Evolutionary conservation across 2,329 filamentous ascomycete genomes (phyloP), one percentile per base, ranked within the genome.

Genomic region (Aspergillus brunneoviolaceus): DNA sequence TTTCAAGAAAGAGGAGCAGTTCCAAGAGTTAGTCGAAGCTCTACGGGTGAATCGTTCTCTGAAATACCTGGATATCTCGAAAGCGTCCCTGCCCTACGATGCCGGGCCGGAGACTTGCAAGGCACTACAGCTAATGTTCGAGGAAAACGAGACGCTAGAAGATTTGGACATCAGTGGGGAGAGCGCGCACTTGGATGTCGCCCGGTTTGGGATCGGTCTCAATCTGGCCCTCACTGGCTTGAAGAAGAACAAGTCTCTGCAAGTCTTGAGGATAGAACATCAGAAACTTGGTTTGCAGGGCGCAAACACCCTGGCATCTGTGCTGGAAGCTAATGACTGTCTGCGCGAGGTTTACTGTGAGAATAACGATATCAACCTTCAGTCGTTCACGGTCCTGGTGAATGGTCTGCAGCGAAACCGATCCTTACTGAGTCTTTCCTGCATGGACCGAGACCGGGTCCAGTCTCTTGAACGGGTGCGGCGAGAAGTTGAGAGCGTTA

Each of bases 81-180:
- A 89, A 64, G 86, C 86, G 1, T 89, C 87, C 0, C 77, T 91
- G 23, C 88, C 88, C 14, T 87, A 86, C 57, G 88, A 90, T 69
- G 88, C 88, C 3, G 84, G 85, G 9, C 82, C 85, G 10, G 86
- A 89, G 59, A 90, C 88, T 0, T 89, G 87, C 67, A 82, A 84
- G 60, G 82, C 85, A 14, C 73, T 91, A 58, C 83, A 86, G 62
- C 72, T 80, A 53, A 83, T 91, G 75, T 88, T 91, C 66, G 84
- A 86, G 35, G 82, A 88, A 55, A 91, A 91, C 62, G 79, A 80
- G n/a, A 86, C 85, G 0, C 76, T 91, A 2, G 81, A 87, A 65
- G 86, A 87, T 70, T 76, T 91, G 12, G 86, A 90, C 70, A 87
- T 91, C 49, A 89, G 87, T 27, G 88, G 88, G 9, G 88, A 90